Evolutionary conservation across 768 basidiomycete genomes (phyloP), one percentile per base, ranked within the genome.

Genomic region (Tephrocybe sp.): DNA sequence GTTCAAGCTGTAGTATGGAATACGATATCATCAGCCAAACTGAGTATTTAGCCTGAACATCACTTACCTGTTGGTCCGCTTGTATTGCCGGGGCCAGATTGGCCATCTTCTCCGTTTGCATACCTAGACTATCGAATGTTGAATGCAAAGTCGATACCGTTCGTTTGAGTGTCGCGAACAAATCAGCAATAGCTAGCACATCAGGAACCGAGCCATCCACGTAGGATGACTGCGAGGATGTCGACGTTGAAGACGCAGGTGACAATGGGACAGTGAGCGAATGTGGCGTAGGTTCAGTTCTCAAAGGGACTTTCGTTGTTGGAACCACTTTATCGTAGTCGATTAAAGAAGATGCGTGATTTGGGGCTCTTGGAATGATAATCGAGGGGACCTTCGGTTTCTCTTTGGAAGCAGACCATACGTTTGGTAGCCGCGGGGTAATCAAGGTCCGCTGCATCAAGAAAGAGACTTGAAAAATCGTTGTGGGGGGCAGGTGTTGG

Each of bases 81-180:
- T 78, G 76, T 33, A 78, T 68, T 17, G 76, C 74, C 4, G 76
- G 70, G 15, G 73, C 72, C 25, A 81, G 57, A 8, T 69, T 64
- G 1, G 75, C 71, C 40, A 83, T 65, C 33, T 66, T 70, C 39
- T 71, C 68, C 0, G 75, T 73, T 52, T 83, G 80, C n/a, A 64
- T 62, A 5, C 69, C 76, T 4, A 84, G 65, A 1, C 59, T 63
- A 33, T 76, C 76, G 57, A 83, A 75, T 1, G 77, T 74, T 11
- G 61, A 58, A 2, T 73, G 67, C 48, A 83, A 66, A 0, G 65
- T 60, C 1, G 57, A 51, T 4, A 82, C 58, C 4, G 77, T 74
- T 15, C 64, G 59, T 50, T 76, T 77, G 72, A 82, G 77, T 18
- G 73, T 69, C 9, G 65, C 56, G 17, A 81, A 69, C 12, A 81